Conservation (phyloP, 2,329 filamentous ascomycete genomes). For the Venturiaceae sp. region DNA sequence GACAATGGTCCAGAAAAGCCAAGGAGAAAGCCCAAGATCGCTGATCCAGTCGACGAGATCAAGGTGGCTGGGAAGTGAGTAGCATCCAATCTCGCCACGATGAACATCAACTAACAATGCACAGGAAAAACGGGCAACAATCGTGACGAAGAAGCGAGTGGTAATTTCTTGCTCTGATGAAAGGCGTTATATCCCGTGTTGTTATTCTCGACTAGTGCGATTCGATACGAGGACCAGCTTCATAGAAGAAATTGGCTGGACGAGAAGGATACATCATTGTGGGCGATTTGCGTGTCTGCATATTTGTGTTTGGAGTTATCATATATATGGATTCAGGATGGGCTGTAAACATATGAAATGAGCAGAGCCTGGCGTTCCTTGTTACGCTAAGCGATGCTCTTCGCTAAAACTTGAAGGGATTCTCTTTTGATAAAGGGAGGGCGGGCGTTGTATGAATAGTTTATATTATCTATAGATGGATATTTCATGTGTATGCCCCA, state of each 20-base stretch:
- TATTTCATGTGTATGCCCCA: too few species aligned
- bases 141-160: not conserved
- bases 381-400: too few species aligned
- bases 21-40: not conserved
- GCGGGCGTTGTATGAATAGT: not conserved
- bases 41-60: not conserved
- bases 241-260: too few species aligned
- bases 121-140: not conserved
- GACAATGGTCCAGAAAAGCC: not conserved
- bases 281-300: not conserved
- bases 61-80: not conserved
- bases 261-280: not conserved
- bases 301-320: not conserved
- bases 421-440: too few species aligned
- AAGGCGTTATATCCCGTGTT: not conserved
- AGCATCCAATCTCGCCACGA: not conserved
- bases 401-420: not conserved
- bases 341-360: not conserved
- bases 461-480: too few species aligned
- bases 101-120: not conserved
- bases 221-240: not conserved
- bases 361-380: not conserved
- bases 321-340: not conserved
- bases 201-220: not conserved
- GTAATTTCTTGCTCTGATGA: not conserved